A percentile compares a stretch with the other conserved stretches of the same genome.
phyloP scores from a whole-genome alignment of 2,329 filamentous ascomycete species.

The Ambrosiella beaveri region DNA sequence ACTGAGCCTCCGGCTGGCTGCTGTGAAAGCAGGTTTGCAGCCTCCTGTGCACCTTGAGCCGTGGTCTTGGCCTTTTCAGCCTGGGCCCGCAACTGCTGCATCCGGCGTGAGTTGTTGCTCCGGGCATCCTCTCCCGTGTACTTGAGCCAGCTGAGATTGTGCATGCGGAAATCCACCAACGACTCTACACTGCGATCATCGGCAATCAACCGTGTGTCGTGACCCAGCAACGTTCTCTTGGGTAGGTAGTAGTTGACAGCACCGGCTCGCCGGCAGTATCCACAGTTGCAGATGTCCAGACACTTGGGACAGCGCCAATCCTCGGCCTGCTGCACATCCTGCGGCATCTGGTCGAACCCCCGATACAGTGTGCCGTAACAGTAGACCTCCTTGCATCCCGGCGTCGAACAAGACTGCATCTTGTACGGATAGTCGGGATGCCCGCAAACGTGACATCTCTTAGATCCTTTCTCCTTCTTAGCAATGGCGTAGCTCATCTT shows the following conservation, averaged over 20 bases:
- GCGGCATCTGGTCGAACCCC: conserved; percentile 78
- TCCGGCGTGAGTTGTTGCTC: conserved; percentile 37
- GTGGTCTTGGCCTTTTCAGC: conserved; percentile 38
- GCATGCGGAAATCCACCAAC: conserved; percentile 75
- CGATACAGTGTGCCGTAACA: conserved; percentile 89
- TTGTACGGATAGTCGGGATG: conserved; percentile 70
- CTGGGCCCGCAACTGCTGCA: conserved; percentile 37
- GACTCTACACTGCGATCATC: conserved; percentile 82
- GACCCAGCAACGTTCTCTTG: conserved; percentile 71
- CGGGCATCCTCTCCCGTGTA: conserved; percentile 39
- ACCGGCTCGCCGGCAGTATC: conserved; percentile 47
- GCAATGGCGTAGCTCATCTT: neutral
- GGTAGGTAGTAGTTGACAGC: conserved; percentile 69
- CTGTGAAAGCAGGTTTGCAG: conserved; percentile 18
- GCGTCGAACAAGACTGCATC: conserved; percentile 58
- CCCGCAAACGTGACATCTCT: conserved; percentile 68
- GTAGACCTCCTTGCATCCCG: conserved; percentile 56
- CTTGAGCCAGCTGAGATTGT: conserved; percentile 72
- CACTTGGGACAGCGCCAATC: conserved; percentile 86
- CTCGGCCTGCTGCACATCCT: conserved; percentile 61
- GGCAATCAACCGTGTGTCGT: conserved; percentile 78
- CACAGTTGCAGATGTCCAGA: conserved; percentile 71
- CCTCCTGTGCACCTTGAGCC: conserved; percentile 20
- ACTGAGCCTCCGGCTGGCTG: neutral
- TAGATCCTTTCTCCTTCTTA: conserved; percentile 26